Percentiles rank a stretch among this genome's conserved stretches.
These are phyloP conservation scores for Lotmaria passim DNA, from an alignment of 208 protist genomes.

Conservation along the genomic window DNA sequence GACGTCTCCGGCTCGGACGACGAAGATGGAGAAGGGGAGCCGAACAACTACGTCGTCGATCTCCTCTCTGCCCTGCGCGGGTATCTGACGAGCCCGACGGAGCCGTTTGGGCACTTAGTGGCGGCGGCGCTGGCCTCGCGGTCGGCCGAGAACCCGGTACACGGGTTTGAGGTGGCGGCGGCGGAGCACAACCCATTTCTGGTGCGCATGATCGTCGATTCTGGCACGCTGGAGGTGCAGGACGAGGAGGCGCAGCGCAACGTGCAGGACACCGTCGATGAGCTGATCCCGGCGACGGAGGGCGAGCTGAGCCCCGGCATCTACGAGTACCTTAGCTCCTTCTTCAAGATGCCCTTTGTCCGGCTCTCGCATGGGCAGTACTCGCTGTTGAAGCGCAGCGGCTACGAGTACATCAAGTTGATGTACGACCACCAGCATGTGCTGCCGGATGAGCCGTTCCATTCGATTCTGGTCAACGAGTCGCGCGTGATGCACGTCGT, in stretches of 20 bases:
- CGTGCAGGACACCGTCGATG: constrained; percentile 70
- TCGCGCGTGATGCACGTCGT: constrained; percentile 36
- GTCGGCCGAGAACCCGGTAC: constrained; percentile 61
- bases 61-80: constrained; percentile 65
- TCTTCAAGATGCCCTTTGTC: constrained; percentile 69
- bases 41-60: constrained; percentile 61
- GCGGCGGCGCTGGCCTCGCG: constrained; percentile 73
- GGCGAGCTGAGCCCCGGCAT: constrained; percentile 47
- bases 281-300: constrained; percentile 41
- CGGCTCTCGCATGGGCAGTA: constrained; percentile 62
- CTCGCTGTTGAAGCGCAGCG: constrained; percentile 64
- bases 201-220: constrained; percentile 69
- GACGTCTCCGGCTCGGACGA: constrained; percentile 35
- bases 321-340: constrained; percentile 73
- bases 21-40: constrained; percentile 33
- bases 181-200: constrained; percentile 72
- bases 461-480: constrained; percentile 58
- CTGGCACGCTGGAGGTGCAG: constrained; percentile 48
- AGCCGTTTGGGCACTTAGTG: constrained; percentile 79
- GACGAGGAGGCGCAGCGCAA: constrained; percentile 56
- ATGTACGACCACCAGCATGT: constrained; percentile 73
- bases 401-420: constrained; percentile 83
- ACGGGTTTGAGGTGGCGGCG: constrained; percentile 58
- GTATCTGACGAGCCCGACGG: constrained; percentile 70
- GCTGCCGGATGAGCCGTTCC: constrained; percentile 42